A percentile compares a stretch with the other conserved stretches of the same genome.
phyloP scores from a whole-genome alignment of 441 rosid species.

The Kokia cookei region DNA sequence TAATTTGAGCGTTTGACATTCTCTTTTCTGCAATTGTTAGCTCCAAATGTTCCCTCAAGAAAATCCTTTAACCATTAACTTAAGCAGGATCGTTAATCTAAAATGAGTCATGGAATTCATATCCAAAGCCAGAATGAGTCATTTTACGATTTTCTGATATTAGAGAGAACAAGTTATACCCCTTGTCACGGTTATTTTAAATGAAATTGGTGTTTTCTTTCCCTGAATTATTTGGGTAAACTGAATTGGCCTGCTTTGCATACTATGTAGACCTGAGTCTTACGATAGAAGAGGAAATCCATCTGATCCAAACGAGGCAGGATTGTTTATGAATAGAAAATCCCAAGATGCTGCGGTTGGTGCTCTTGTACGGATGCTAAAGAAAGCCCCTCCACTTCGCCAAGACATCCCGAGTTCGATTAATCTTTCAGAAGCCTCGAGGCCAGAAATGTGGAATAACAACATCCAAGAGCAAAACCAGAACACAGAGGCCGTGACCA shows the following conservation, averaged over 20 bases:
- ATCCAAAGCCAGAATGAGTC: background rate
- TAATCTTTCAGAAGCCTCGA: conserved; percentile 24
- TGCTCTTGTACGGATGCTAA: conserved; percentile 74
- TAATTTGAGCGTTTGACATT: background rate
- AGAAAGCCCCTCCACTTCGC: conserved; percentile 80
- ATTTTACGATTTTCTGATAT: background rate
- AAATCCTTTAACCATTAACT: background rate
- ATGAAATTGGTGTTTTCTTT: background rate
- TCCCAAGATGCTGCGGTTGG: conserved; percentile 90
- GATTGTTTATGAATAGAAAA: conserved; percentile 37
- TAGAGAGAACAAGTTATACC: background rate
- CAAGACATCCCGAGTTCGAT: conserved; percentile 37
- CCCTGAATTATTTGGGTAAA: background rate
- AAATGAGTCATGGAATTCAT: background rate
- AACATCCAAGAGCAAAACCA: conserved; percentile 17
- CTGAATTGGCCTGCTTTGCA: background rate
- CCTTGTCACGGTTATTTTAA: background rate
- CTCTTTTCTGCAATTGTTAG: background rate
- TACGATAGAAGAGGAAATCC: conserved; percentile 47
- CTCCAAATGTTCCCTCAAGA: background rate
- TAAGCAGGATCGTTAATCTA: background rate
- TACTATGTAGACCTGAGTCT: conserved; percentile 48
- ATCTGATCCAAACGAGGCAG: conserved; percentile 33
- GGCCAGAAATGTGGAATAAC: conserved; percentile 32
- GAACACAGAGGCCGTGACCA: conserved; percentile 16